These are phyloP conservation scores for Paspalum vaginatum DNA, from an alignment of 176 grass and related monocot genomes.

Conservation along the genomic window DNA sequence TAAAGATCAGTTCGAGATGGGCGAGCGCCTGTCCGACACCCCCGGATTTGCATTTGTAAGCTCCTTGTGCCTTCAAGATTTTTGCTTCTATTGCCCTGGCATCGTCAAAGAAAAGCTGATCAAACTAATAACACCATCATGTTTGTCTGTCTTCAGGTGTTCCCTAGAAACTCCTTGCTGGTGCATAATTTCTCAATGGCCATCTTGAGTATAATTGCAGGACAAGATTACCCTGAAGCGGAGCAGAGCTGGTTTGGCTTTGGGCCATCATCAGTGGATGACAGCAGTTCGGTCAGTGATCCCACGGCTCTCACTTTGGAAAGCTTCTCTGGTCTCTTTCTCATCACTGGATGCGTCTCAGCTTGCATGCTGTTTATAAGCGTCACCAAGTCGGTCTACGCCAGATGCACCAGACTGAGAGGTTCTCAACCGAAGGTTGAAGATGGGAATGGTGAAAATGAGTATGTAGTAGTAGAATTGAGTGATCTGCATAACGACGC, in stretches of 20 bases:
- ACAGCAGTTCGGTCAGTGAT: not conserved
- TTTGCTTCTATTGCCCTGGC: not conserved
- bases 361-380: conserved; percentile 38
- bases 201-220: conserved; percentile 44
- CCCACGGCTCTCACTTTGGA: conserved; percentile 36
- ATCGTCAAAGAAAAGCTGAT: not conserved
- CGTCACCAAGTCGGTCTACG: conserved; percentile 12
- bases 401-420: conserved; percentile 11
- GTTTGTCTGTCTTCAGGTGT: conserved; percentile 44
- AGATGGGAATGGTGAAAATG: not conserved
- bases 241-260: conserved; percentile 48
- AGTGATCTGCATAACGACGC: not conserved
- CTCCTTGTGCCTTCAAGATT: conserved; percentile 4
- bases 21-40: conserved; percentile 53
- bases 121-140: not conserved
- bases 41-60: conserved; percentile 80
- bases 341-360: conserved; percentile 50
- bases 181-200: conserved; percentile 50
- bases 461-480: not conserved
- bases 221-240: not conserved
- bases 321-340: conserved; percentile 61
- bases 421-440: not conserved
- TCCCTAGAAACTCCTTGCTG: conserved; percentile 45
- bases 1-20: conserved; percentile 46
- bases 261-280: not conserved